Evolutionary conservation across 768 basidiomycete species (phyloP), one percentile per base, ranked within the genome.

Genomic region (Amanita muscaria): DNA sequence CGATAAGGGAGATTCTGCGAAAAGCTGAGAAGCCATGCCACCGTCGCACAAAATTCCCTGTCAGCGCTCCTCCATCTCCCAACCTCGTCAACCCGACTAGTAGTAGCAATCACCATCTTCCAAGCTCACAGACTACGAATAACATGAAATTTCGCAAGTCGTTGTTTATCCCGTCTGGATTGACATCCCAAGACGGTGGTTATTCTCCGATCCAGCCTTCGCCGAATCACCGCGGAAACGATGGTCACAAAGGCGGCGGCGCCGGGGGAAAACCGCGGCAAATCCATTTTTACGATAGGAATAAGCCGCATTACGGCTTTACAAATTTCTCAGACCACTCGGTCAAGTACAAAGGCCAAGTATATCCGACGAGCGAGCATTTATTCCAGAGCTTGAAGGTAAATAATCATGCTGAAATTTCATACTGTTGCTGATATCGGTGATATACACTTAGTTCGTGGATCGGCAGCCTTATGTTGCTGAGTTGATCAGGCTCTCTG

Each of bases 281-380:
- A 18, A 39, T 46, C 12, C 44, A 29, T 22, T 71, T 69, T 47
- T 68, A 69, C 41, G 53, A 67, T 25, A 68, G 60, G 53, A 49
- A 59, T 12, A 48, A 55, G 5, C 64, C 66, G 16, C 57, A 64
- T 53, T 65, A 65, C 35, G 67, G 63, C 30, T 70, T 70, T 49
- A 67, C 66, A 40, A 70, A 71, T 53, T 67, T 65, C 51, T 70
- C 73, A 16, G 56, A 67, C 0, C 68, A 73, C 48, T 53, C 60
- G 27, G 59, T 76, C 14, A 46, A 47, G 4, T 67, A 69, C 52
- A 60, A 64, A 19, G 65, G 66, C n/a, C 65, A 65, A 48, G 49
- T 47, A 30, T 76, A 75, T 47, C 69, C 73, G 2, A 76, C 73
- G 2, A 67, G 70, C 41, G 75, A 75, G 46, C 76, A 77, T 58